Evolutionary conservation across 1,284 basidiomycete genomes (phyloP).

Genomic region (Cutaneotrichosporon curvatum): DNA sequence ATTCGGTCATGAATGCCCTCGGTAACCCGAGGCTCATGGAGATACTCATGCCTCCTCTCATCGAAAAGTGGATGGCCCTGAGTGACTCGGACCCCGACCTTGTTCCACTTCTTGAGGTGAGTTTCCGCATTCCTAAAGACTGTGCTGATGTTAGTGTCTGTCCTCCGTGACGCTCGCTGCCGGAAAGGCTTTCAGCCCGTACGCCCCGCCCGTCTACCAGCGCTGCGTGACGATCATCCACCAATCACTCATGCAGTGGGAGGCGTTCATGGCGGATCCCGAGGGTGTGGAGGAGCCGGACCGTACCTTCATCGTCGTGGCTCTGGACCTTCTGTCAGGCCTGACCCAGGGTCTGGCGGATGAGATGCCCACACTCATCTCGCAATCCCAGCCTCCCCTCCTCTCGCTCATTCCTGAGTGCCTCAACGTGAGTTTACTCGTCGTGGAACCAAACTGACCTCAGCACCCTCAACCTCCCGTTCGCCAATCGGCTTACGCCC

Average conservation of each 20-base stretch:
- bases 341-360: slow-evolving; percentile 88
- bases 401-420: slow-evolving; percentile 73
- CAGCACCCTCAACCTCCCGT: slow-evolving; percentile 88
- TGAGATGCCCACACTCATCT: slow-evolving; percentile 64
- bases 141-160: slow-evolving; percentile 62
- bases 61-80: slow-evolving; percentile 79
- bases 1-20: slow-evolving; percentile 84
- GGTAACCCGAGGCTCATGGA: slow-evolving; percentile 82
- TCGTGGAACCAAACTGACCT: neutral
- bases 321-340: slow-evolving; percentile 88
- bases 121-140: slow-evolving; percentile 17
- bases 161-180: slow-evolving; percentile 97
- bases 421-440: slow-evolving; percentile 54
- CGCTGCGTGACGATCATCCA: slow-evolving; percentile 85
- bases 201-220: slow-evolving; percentile 86
- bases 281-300: slow-evolving; percentile 81
- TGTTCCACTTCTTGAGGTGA: slow-evolving; percentile 85
- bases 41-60: slow-evolving; percentile 92
- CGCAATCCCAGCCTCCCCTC: slow-evolving; percentile 62
- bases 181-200: slow-evolving; percentile 80
- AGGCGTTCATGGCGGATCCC: slow-evolving; percentile 56
- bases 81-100: slow-evolving; percentile 87
- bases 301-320: slow-evolving; percentile 92
- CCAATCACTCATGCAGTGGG: slow-evolving; percentile 70
- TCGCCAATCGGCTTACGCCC: slow-evolving; percentile 91